These are phyloP conservation scores for Hygrophila difformis DNA, from an alignment of 257 asterid species.

Conservation along the genomic window DNA sequence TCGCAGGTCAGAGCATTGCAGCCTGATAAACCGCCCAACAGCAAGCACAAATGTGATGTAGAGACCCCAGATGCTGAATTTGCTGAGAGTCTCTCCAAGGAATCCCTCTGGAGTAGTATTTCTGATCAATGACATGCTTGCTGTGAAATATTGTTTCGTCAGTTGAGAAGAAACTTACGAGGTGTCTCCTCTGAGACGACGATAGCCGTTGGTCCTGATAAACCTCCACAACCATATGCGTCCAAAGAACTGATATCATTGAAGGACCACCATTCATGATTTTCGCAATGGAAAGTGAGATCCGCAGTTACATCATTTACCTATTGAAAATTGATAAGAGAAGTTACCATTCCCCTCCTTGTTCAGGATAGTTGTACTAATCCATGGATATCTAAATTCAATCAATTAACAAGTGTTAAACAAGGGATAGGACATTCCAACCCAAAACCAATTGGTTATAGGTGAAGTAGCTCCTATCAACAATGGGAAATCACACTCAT, in stretches of 20 bases:
- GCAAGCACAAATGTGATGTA: conserved; percentile 98
- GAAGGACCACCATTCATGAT: conserved; percentile 89
- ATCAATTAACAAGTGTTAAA: too few species aligned
- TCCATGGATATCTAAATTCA: too few species aligned
- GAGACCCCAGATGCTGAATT: conserved; percentile 97
- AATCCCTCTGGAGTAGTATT: conserved; percentile 76
- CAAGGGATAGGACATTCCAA: too few species aligned
- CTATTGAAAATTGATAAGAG: too few species aligned
- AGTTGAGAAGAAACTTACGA: conserved; percentile 86
- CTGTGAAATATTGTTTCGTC: too few species aligned
- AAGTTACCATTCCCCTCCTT: too few species aligned
- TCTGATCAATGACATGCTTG: too few species aligned
- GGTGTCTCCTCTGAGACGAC: conserved; percentile 98
- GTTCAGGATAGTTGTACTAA: too few species aligned
- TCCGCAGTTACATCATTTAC: conserved; percentile 71
- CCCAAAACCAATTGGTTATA: too few species aligned
- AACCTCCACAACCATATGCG: conserved; percentile 52
- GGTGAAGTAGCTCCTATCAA: too few species aligned
- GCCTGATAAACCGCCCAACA: conserved; percentile 92
- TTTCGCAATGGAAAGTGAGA: conserved; percentile 56
- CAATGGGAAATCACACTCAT: too few species aligned
- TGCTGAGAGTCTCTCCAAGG: conserved; percentile 99
- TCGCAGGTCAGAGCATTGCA: conserved; percentile 92
- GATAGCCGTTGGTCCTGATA: conserved; percentile 90
- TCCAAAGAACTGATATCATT: conserved; percentile 48